Conservation (phyloP, 2,329 filamentous ascomycete species). For the Pyrenophora graminea region DNA sequence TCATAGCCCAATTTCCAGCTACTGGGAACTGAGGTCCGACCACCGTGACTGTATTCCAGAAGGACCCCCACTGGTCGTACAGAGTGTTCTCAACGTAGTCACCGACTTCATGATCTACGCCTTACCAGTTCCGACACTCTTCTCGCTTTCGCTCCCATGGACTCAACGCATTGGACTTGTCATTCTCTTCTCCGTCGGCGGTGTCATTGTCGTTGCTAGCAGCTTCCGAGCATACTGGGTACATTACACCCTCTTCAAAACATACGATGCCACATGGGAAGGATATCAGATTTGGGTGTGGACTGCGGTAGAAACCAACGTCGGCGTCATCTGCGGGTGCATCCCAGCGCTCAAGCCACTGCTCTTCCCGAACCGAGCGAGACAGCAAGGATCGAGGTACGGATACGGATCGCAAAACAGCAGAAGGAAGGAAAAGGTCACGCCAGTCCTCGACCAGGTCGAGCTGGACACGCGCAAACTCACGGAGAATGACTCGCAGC, state of each 20-base stretch:
- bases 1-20: conserved; percentile 50
- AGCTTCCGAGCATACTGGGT: conserved; percentile 54
- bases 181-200: conserved; percentile 51
- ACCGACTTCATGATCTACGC: conserved; percentile 54
- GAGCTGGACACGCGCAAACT: conserved; percentile 42
- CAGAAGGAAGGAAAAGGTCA: conserved; percentile 38
- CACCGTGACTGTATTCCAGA: conserved; percentile 51
- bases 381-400: conserved; percentile 35
- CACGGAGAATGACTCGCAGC: conserved; percentile 32
- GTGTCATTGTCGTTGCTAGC: conserved; percentile 53
- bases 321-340: conserved; percentile 52
- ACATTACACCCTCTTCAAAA: conserved; percentile 50
- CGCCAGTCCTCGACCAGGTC: conserved; percentile 38
- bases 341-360: conserved; percentile 51
- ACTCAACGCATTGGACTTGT: conserved; percentile 50
- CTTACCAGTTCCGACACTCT: conserved; percentile 53
- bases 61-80: conserved; percentile 50
- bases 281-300: conserved; percentile 51
- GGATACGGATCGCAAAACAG: conserved; percentile 39
- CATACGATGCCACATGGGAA: conserved; percentile 54
- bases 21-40: conserved; percentile 49
- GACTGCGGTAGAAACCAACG: conserved; percentile 51
- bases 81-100: conserved; percentile 51
- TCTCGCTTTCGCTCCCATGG: conserved; percentile 51
- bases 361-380: conserved; percentile 42